Evolutionary conservation across 805 yeast genomes (phyloP).

Genomic region (Wickerhamiella lipophila): DNA sequence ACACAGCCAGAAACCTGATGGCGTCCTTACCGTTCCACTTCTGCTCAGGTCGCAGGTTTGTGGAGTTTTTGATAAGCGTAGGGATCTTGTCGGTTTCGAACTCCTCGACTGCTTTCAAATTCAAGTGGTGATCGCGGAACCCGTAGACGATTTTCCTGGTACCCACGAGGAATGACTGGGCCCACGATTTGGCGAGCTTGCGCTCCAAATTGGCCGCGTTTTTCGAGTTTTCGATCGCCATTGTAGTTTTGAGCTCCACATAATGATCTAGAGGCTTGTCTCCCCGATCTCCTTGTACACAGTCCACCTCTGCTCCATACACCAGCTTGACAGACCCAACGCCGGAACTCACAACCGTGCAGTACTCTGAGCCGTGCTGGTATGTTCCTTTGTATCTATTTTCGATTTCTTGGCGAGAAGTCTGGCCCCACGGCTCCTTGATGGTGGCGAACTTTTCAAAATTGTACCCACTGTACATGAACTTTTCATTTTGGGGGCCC

Average conservation of each 20-base stretch:
- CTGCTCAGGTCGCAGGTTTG: slow-evolving; percentile 15
- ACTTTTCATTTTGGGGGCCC: slow-evolving; percentile 19
- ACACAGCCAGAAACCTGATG: slow-evolving; percentile 75
- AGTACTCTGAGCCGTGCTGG: slow-evolving; percentile 62
- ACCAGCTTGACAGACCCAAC: slow-evolving; percentile 58
- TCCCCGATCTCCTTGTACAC: slow-evolving; percentile 68
- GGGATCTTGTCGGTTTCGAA: slow-evolving; percentile 73
- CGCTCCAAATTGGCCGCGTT: slow-evolving; percentile 57
- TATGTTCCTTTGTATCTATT: slow-evolving; percentile 47
- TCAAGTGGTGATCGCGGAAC: slow-evolving; percentile 60
- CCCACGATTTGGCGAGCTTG: slow-evolving; percentile 76
- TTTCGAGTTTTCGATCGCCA: slow-evolving; percentile 40
- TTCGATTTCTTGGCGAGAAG: slow-evolving; percentile 56
- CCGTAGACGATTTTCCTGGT: slow-evolving; percentile 74
- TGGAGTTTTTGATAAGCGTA: slow-evolving; percentile 19
- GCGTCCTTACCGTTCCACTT: slow-evolving; percentile 61
- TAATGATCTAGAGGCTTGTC: slow-evolving; percentile 49
- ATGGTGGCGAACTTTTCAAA: slow-evolving; percentile 72
- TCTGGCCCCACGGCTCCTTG: slow-evolving; percentile 66
- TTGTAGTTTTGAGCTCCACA: slow-evolving; percentile 69
- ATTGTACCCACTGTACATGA: slow-evolving; percentile 47
- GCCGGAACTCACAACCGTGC: slow-evolving; percentile 73
- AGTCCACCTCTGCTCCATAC: slow-evolving; percentile 85
- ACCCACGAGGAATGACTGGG: slow-evolving; percentile 83
- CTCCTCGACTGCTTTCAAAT: slow-evolving; percentile 59